Evolutionary conservation across 306 rosid species (phyloP).

Genomic region (Inga leiocalycina): DNA sequence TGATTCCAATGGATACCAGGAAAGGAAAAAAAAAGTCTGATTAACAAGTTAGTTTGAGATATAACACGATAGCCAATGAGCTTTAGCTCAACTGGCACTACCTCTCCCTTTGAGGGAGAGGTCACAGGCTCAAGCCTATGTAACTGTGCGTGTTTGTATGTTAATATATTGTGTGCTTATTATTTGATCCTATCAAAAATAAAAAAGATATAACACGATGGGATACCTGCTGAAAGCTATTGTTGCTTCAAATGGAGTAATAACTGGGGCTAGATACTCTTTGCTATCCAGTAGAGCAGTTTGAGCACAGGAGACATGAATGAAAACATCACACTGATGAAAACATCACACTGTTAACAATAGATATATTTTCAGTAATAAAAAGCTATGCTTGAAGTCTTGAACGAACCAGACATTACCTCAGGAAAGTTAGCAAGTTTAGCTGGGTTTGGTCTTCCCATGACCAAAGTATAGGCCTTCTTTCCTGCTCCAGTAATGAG

Average conservation of each 20-base stretch:
- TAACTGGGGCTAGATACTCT: conserved; percentile 90
- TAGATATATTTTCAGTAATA: conserved; percentile 18
- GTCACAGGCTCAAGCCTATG: no score
- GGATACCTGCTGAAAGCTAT: conserved; percentile 88
- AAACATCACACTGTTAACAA: conserved; percentile 26
- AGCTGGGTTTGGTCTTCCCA: conserved; percentile 96
- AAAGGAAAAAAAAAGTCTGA: neutral
- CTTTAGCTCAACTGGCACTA: no score
- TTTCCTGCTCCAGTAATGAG: conserved; percentile 79
- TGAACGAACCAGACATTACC: conserved; percentile 50
- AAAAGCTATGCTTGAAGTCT: conserved; percentile 1
- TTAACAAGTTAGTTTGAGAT: neutral
- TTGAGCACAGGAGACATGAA: conserved; percentile 89
- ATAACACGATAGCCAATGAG: neutral
- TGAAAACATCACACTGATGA: conserved; percentile 85
- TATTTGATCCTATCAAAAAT: no score
- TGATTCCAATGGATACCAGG: neutral
- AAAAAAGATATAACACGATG: neutral
- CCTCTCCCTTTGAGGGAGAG: no score
- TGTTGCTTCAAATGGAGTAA: conserved; percentile 90
- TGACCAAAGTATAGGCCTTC: conserved; percentile 81
- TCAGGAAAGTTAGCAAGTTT: conserved; percentile 97
- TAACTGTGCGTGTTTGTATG: no score
- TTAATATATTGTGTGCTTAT: no score
- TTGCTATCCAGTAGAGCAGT: conserved; percentile 93